phyloP scores from a whole-genome alignment of 2,329 filamentous ascomycete species.

The Falciphora oryzae region DNA sequence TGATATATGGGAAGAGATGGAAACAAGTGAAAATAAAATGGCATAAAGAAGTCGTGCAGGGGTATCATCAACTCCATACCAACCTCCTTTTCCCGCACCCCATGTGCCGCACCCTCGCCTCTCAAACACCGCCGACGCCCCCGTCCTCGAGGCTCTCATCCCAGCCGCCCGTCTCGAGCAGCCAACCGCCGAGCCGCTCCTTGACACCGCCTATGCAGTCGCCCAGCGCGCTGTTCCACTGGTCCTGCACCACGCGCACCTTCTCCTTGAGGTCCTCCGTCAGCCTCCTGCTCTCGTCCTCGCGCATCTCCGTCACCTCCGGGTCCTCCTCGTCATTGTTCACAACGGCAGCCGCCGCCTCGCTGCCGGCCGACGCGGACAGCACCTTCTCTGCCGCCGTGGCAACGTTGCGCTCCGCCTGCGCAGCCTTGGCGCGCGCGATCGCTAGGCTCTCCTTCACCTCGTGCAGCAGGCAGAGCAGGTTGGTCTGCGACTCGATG shows the following conservation, averaged over 20 bases:
- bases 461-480: constrained; percentile 85
- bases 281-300: constrained; percentile 62
- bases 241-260: constrained; percentile 81
- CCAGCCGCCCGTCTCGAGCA: constrained; percentile 79
- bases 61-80: constrained; percentile 18
- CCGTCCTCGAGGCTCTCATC: constrained; percentile 66
- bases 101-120: constrained; percentile 10
- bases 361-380: constrained; percentile 60
- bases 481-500: constrained; percentile 89
- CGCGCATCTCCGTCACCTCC: constrained; percentile 50
- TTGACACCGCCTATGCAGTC: constrained; percentile 68
- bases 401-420: constrained; percentile 8
- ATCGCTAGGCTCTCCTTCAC: constrained; percentile 74
- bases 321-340: constrained; percentile 32
- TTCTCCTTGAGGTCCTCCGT: constrained; percentile 91
- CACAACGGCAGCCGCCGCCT: constrained; percentile 33
- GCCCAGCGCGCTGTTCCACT: constrained; percentile 86
- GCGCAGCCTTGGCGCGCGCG: constrained; percentile 47
- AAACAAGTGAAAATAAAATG: constrained; percentile 2
- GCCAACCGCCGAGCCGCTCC: constrained; percentile 64
- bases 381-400: constrained; percentile 78
- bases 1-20: too few species aligned
- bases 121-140: constrained; percentile 41
- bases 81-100: neutral
- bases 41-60: constrained; percentile 9